Conservation (phyloP, 2,329 filamentous ascomycete species). For the Pseudogymnoascus sp. region DNA sequence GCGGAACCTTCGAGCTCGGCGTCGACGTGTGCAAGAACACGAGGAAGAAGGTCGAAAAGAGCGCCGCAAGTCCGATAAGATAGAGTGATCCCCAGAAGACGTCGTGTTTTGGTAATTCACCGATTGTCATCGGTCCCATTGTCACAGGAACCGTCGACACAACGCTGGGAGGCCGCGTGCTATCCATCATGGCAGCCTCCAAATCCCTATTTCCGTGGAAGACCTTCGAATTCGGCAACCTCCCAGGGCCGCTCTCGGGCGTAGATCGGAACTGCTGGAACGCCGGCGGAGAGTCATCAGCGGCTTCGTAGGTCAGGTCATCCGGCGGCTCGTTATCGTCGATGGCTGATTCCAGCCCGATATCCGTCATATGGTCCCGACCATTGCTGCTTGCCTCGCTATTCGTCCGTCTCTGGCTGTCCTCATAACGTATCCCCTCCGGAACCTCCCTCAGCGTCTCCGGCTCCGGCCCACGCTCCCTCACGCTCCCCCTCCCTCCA, state of each 20-base stretch:
- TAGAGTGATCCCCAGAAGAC: conserved; percentile 88
- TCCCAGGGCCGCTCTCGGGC: conserved; percentile 23
- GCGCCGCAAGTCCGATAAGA: conserved; percentile 70
- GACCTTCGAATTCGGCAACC: conserved; percentile 22
- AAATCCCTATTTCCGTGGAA: conserved; percentile 16
- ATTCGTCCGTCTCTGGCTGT: conserved; percentile 17
- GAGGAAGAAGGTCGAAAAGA: conserved; percentile 82
- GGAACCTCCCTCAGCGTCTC: conserved; percentile 30
- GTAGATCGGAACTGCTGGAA: conserved; percentile 47
- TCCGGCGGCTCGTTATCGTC: conserved; percentile 51
- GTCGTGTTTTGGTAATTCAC: conserved; percentile 73
- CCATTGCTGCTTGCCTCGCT: conserved; percentile 37
- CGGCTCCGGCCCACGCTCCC: conserved; percentile 21
- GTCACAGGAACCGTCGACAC: conserved; percentile 43
- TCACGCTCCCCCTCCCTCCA: conserved; percentile 31
- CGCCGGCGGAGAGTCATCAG: conserved; percentile 48
- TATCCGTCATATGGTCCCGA: conserved; percentile 68
- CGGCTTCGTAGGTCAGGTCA: conserved; percentile 48
- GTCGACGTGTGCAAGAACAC: conserved; percentile 82
- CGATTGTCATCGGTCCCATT: conserved; percentile 44
- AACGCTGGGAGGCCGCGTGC: conserved; percentile 22
- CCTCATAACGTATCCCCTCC: conserved; percentile 23
- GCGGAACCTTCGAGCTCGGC: conserved; percentile 56
- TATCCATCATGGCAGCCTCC: conserved; percentile 14
- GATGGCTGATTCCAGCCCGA: conserved; percentile 66